Evolutionary conservation across 208 protist species (phyloP).

Genomic region (Acanthamoeba sp.): DNA sequence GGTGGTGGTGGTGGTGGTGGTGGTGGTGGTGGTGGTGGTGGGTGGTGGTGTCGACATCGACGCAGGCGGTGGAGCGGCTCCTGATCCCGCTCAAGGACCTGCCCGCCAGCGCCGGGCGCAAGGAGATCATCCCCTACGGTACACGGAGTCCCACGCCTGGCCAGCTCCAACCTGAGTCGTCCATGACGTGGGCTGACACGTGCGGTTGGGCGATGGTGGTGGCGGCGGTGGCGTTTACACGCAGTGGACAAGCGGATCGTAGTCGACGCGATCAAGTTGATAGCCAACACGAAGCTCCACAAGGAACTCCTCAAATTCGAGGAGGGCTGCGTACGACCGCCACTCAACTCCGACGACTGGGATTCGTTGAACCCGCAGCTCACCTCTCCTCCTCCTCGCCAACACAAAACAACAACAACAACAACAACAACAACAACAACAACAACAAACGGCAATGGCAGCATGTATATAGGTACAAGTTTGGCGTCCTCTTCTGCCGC

Average conservation of each 20-base stretch:
- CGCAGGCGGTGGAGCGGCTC: background rate
- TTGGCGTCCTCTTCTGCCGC: slow-evolving; percentile 74
- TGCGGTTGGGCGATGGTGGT: too few species aligned
- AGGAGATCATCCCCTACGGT: slow-evolving; percentile 30
- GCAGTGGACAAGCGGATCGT: slow-evolving; percentile 27
- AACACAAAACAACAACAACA: too few species aligned
- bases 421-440: too few species aligned
- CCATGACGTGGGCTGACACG: too few species aligned
- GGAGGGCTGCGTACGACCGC: slow-evolving; percentile 21
- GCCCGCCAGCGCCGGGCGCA: background rate
- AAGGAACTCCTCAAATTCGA: slow-evolving; percentile 64
- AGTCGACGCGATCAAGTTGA: background rate
- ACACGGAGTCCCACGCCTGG: background rate
- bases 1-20: too few species aligned
- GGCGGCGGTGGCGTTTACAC: too few species aligned
- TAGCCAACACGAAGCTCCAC: slow-evolving; percentile 1
- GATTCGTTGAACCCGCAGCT: background rate
- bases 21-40: too few species aligned
- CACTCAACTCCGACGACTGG: background rate
- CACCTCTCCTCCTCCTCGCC: background rate
- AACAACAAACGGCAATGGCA: too few species aligned
- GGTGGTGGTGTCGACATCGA: too few species aligned
- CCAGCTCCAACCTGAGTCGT: background rate
- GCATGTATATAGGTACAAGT: slow-evolving; percentile 71
- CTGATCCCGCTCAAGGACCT: slow-evolving; percentile 5